A percentile compares a stretch with the other conserved stretches of the same genome.
Conservation (phyloP, 768 basidiomycete genomes). For the Russula compacta region DNA sequence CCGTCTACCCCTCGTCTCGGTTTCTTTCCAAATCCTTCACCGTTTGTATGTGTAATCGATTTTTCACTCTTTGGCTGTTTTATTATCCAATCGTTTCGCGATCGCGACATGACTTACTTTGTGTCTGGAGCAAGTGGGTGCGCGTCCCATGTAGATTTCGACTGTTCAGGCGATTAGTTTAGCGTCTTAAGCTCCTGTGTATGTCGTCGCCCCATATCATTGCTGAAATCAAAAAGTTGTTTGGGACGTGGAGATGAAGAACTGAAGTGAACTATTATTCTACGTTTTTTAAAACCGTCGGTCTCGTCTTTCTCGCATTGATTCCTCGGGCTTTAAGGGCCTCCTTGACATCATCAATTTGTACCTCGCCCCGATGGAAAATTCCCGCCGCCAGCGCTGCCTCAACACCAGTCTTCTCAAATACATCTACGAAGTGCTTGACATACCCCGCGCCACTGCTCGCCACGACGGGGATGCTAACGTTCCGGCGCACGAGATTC, state of each 20-base stretch:
- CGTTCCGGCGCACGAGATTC: slow-evolving; percentile 59
- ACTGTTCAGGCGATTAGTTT: slow-evolving; percentile 13
- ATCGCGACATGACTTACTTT: neutral
- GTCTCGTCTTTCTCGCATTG: slow-evolving; percentile 33
- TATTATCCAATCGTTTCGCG: neutral
- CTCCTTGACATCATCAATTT: slow-evolving; percentile 71
- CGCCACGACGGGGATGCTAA: slow-evolving; percentile 88
- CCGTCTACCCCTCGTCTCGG: neutral
- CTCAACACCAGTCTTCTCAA: slow-evolving; percentile 69
- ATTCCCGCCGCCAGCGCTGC: slow-evolving; percentile 96
- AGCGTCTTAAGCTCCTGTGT: neutral
- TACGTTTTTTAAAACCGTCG: neutral
- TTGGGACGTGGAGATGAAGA: neutral
- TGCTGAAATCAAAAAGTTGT: slow-evolving; percentile 15
- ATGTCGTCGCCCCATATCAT: slow-evolving; percentile 4
- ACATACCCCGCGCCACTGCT: slow-evolving; percentile 84
- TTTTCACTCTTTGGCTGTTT: slow-evolving; percentile 3
- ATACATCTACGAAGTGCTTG: slow-evolving; percentile 84
- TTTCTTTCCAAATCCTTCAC: neutral
- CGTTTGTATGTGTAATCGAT: slow-evolving; percentile 12
- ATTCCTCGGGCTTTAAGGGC: slow-evolving; percentile 39
- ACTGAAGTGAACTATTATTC: neutral
- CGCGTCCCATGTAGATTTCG: slow-evolving; percentile 17
- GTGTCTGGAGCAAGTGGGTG: neutral
- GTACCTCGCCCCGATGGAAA: slow-evolving; percentile 87